Evolutionary conservation across 495 filamentous ascomycete genomes (phyloP), one percentile per base, ranked within the genome.

Genomic region (Tuber calosporum): DNA sequence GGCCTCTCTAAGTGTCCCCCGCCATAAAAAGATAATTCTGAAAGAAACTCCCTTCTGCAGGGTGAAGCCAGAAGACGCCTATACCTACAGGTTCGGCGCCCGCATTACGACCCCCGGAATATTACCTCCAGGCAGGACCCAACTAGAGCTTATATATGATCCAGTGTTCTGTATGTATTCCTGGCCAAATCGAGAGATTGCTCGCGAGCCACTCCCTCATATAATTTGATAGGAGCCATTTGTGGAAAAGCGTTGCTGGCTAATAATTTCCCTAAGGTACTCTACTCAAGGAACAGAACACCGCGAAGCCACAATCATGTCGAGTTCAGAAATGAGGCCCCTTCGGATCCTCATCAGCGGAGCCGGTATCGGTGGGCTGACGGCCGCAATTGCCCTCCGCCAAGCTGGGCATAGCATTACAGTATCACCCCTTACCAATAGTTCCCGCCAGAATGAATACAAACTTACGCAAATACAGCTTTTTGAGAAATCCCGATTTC

Each of bases 291-390:
- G 53, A 62, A 62, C 30, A 30, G 19, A 62, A 62, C 26, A 4
- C 26, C 1, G 26, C 53, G 53, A 62, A 34, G 26, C 15, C 13
- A 62, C 13, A 62, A 69, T 77, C 22, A 76, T 45, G 42, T 45
- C 62, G 9, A 17, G 20, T n/a, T 4, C 70, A 40, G 53, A 36
- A 39, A 42, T 40, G 26, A 37, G 38, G 11, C 82, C 67, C 15
- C 72, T 88, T n/a, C 79, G 85, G 38, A 81, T 89, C 68, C 78
- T 87, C 42, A 81, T 88, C 66, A 84, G 87, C 66, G 88, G 88
- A 34, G 87, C 87, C 30, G 88, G 88, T 11, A 85, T 89, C 26
- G 83, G 84, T 39, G 88, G 88, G 26, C 82, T 90, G 9, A 83
- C 84, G 8, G 83, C 87, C 19, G 87, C 87, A 5, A 85, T 87